phyloP scores from a whole-genome alignment of 2,329 filamentous ascomycete genomes.

The Calonectria pteridis region DNA sequence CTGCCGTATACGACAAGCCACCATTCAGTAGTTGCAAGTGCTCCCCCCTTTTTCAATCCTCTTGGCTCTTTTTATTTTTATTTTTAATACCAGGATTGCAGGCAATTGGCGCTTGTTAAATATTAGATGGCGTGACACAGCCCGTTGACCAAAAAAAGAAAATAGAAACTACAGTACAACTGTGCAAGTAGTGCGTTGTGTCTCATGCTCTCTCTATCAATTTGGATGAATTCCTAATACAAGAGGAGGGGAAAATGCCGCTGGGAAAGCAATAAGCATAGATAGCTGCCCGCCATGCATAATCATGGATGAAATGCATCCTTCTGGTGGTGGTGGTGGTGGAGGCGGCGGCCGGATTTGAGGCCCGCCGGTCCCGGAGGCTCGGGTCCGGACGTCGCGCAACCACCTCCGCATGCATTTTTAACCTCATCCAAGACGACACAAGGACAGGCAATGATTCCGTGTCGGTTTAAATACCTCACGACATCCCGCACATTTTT shows the following conservation, averaged over 20 bases:
- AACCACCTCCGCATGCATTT: conserved; percentile 23
- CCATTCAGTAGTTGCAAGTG: background rate
- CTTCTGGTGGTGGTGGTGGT: background rate
- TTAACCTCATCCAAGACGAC: background rate
- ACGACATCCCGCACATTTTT: background rate
- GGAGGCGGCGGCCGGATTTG: conserved; percentile 30
- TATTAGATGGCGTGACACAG: background rate
- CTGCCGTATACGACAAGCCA: background rate
- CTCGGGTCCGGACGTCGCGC: conserved; percentile 23
- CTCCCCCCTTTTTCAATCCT: background rate
- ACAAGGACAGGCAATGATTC: background rate
- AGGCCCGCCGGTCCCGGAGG: conserved; percentile 39
- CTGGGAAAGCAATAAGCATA: conserved; percentile 8
- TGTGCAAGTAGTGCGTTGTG: background rate
- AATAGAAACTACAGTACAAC: background rate
- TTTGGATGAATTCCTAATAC: conserved; percentile 9
- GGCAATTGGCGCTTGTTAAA: background rate
- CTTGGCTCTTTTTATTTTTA: background rate
- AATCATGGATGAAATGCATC: background rate
- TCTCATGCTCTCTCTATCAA: background rate
- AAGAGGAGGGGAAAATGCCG: background rate
- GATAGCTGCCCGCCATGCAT: conserved; percentile 18
- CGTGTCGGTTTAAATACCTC: background rate
- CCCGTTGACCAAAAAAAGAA: background rate
- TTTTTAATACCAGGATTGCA: background rate